phyloP scores from a whole-genome alignment of 2,329 filamentous ascomycete genomes.

The Lachnum nothofagi region DNA sequence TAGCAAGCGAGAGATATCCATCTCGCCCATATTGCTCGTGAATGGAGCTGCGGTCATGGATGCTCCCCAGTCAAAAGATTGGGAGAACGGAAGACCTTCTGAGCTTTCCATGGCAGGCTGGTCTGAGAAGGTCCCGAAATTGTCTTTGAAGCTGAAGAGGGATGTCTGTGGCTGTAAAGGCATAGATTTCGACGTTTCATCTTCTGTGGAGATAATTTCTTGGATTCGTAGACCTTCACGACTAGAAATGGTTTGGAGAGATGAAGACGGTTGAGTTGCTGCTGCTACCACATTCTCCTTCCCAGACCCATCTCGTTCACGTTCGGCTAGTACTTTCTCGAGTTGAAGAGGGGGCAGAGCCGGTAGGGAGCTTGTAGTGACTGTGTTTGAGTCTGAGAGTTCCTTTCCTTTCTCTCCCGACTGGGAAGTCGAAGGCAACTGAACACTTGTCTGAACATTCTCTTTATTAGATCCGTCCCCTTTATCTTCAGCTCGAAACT shows the following conservation, averaged over 20 bases:
- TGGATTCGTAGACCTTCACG: constrained; percentile 28
- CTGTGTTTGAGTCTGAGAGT: constrained; percentile 3
- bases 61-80: constrained; percentile 44
- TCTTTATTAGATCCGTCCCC: constrained; percentile 1
- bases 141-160: constrained; percentile 18
- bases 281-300: not conserved
- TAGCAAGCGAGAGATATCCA: constrained; percentile 57
- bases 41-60: constrained; percentile 37
- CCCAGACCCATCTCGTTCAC: not conserved
- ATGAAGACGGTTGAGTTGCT: constrained; percentile 1
- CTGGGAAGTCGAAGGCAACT: not conserved
- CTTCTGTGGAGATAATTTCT: constrained; percentile 26
- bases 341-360: constrained; percentile 2
- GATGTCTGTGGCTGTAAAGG: constrained; percentile 10
- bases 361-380: not conserved
- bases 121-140: constrained; percentile 19
- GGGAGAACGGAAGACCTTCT: constrained; percentile 35
- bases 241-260: constrained; percentile 13
- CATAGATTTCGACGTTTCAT: constrained; percentile 9
- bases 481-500: constrained; percentile 37
- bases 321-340: not conserved
- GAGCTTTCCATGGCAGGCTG: constrained; percentile 21
- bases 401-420: constrained; percentile 1
- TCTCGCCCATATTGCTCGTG: constrained; percentile 46
- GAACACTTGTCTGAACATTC: not conserved